Evolutionary conservation across 768 basidiomycete genomes (phyloP).

Genomic region (Cystofilobasidium ferigula): DNA sequence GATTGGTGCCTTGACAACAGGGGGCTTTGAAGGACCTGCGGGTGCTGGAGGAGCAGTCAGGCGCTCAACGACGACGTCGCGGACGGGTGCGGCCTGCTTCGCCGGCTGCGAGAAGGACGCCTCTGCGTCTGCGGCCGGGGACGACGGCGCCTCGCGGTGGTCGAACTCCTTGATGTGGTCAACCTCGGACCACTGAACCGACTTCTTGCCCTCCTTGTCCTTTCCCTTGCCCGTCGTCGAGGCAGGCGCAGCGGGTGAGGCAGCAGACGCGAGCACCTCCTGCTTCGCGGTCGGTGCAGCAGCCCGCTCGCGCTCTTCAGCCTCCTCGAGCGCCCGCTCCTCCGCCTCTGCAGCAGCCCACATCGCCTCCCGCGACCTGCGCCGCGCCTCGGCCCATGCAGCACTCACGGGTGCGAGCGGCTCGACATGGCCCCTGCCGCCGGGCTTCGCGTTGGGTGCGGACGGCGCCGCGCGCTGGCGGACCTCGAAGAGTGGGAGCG

Average conservation of each 20-base stretch:
- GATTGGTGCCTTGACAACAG: background rate
- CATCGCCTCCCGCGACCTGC: too few relatives aligned
- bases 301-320: too few relatives aligned
- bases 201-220: conserved; percentile 11
- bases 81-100: background rate
- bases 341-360: too few relatives aligned
- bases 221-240: background rate
- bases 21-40: too few relatives aligned
- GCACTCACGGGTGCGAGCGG: too few relatives aligned
- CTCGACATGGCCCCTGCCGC: background rate
- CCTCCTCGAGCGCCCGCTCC: too few relatives aligned
- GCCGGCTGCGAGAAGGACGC: background rate
- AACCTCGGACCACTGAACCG: conserved; percentile 20
- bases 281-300: background rate
- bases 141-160: conserved; percentile 1
- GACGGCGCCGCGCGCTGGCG: background rate
- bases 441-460: too few relatives aligned
- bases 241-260: background rate
- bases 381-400: too few relatives aligned
- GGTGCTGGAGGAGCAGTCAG: background rate
- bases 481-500: background rate
- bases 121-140: too few relatives aligned
- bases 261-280: too few relatives aligned
- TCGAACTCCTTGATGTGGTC: conserved; percentile 23
- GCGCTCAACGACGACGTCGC: too few relatives aligned